Conservation (phyloP, 2,329 filamentous ascomycete species). For the Fusarium phyllophilum region DNA sequence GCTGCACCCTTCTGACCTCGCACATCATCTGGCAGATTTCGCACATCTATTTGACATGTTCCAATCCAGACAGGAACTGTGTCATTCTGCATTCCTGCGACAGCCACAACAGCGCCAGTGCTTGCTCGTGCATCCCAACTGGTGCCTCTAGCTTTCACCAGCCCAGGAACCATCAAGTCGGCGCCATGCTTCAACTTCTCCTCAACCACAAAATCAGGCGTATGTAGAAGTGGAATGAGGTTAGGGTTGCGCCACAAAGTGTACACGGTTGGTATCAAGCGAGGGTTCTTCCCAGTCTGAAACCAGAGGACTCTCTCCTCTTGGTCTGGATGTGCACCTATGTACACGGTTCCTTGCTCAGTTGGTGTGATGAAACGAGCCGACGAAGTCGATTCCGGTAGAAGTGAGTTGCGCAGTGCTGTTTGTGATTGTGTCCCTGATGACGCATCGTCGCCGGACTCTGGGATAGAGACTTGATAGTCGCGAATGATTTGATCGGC, state of each 20-base stretch:
- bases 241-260: slow-evolving; percentile 39
- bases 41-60: slow-evolving; percentile 32
- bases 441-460: slow-evolving; percentile 27
- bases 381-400: slow-evolving; percentile 37
- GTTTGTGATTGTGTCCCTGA: slow-evolving; percentile 24
- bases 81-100: slow-evolving; percentile 33
- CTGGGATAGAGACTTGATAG: slow-evolving; percentile 31
- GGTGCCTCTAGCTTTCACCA: slow-evolving; percentile 24
- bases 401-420: slow-evolving; percentile 34
- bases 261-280: slow-evolving; percentile 39
- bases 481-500: slow-evolving; percentile 40
- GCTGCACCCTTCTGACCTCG: slow-evolving; percentile 35
- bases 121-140: slow-evolving; percentile 34
- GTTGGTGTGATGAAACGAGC: slow-evolving; percentile 36
- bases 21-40: slow-evolving; percentile 17
- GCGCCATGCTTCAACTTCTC: slow-evolving; percentile 38
- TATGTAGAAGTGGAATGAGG: slow-evolving; percentile 36
- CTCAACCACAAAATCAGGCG: slow-evolving; percentile 38
- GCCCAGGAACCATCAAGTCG: slow-evolving; percentile 37
- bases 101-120: slow-evolving; percentile 35
- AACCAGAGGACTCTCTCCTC: slow-evolving; percentile 41
- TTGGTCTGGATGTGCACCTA: slow-evolving; percentile 28
- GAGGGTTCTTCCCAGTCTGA: slow-evolving; percentile 35
- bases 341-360: slow-evolving; percentile 33
- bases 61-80: slow-evolving; percentile 38